Base-by-base conservation (phyloP, 179 eudicot genomes). In the Nepenthes alata region DNA sequence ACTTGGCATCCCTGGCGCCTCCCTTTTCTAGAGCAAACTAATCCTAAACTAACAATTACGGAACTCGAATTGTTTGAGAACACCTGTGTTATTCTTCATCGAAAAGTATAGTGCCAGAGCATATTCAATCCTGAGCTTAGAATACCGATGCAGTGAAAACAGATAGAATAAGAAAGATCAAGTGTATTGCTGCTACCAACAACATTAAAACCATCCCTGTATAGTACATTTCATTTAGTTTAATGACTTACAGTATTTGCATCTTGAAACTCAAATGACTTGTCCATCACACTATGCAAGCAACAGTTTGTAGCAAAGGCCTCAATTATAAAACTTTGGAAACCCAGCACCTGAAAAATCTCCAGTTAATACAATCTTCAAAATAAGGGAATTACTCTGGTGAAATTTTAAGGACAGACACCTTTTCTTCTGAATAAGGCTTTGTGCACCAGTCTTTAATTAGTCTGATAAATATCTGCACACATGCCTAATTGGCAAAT, bases 241-340 rank as follows among this genome's bases (percentile, higher is more conserved):
- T 48, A 54, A 64, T 16, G 51, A 72, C 98, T 93, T 77, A 93
- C 98, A 61, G 95, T 77, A 75, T 83, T 87, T 56, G 97, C 95
- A 79, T 93, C 96, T 36, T 78, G 83, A 62, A 93, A 77, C 77
- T 93, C 95, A 61, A 93, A 93, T 63, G 98, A 86, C 70, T 87
- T 85, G 78, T 93, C 95, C 64, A 93, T 84, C 73, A 93, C 97
- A 63, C 97, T 93, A 84, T 87, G 77, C 68, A 93, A 71, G 70
- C 98, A 93, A 74, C 98, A 93, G 61, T 85, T 79, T 37, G 69
- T 72, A 48, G 97, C 97, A 73, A 93, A 93, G 57, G 72, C 65
- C 77, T 89, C 87, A 55, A 85, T 74, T 64, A 93, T 73, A 71
- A 87, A 93, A 53, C 69, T 81, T 70, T 73, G 84, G 75, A 93